phyloP scores from a whole-genome alignment of 1,284 basidiomycete genomes.

The Calocybe gambosa region DNA sequence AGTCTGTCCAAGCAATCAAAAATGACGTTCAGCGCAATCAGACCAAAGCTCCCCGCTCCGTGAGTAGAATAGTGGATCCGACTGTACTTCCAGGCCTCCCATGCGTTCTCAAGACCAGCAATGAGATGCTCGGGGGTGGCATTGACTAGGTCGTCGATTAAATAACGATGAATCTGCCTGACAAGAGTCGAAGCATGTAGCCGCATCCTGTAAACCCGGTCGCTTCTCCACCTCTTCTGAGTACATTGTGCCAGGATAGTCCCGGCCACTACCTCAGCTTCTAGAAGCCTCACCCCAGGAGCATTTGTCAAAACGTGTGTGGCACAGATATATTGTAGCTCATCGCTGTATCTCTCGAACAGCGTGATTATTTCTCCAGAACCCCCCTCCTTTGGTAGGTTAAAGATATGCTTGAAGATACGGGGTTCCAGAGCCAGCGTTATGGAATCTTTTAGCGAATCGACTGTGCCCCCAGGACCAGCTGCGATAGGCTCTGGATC shows the following conservation, averaged over 20 bases:
- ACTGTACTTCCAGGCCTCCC: constrained; percentile 60
- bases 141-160: constrained; percentile 30
- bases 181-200: constrained; percentile 51
- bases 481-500: constrained; percentile 27
- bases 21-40: constrained; percentile 54
- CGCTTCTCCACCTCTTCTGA: constrained; percentile 52
- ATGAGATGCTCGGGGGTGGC: constrained; percentile 26
- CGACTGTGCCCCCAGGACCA: constrained; percentile 6
- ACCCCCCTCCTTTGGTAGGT: constrained; percentile 25
- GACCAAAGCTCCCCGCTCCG: constrained; percentile 62
- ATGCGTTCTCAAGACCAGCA: constrained; percentile 45
- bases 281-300: constrained; percentile 49
- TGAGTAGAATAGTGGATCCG: constrained; percentile 38
- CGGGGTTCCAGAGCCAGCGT: constrained; percentile 35
- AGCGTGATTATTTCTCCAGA: constrained; percentile 30
- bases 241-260: constrained; percentile 64
- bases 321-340: constrained; percentile 62
- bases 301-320: constrained; percentile 61
- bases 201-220: constrained; percentile 58
- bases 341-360: constrained; percentile 52
- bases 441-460: constrained; percentile 41
- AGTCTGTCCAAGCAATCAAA: constrained; percentile 54
- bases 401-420: constrained; percentile 32
- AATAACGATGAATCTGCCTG: constrained; percentile 40
- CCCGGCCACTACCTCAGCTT: constrained; percentile 69